A percentile compares a stretch with the other conserved stretches of the same genome.
phyloP scores from a whole-genome alignment of 1,139 yeast species.

The Saccharomycopsis crataegensis region DNA sequence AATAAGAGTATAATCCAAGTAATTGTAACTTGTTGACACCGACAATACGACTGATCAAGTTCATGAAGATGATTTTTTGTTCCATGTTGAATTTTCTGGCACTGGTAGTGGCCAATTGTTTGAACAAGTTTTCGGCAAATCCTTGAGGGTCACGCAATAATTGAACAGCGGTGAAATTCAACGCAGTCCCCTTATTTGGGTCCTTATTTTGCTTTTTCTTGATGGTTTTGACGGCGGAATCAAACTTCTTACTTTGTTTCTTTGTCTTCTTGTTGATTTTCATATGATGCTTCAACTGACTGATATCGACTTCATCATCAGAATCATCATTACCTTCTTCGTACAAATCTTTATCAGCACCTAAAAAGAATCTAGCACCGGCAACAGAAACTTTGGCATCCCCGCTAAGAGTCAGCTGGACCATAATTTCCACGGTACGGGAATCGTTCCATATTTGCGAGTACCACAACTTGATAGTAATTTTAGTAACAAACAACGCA shows the following conservation, averaged over 20 bases:
- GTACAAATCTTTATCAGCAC: constrained; percentile 93
- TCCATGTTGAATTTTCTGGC: constrained; percentile 69
- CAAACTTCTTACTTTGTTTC: constrained; percentile 73
- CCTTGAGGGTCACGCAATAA: constrained; percentile 95
- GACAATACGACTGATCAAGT: constrained; percentile 74
- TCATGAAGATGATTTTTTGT: constrained; percentile 83
- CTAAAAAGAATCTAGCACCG: constrained; percentile 85
- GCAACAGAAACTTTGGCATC: constrained; percentile 74
- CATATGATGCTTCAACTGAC: constrained; percentile 69
- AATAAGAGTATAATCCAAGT: constrained; percentile 80
- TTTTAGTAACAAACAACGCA: constrained; percentile 94
- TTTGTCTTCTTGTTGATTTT: constrained; percentile 76
- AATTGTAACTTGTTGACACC: constrained; percentile 93
- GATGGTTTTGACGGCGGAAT: constrained; percentile 57
- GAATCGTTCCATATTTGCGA: constrained; percentile 98
- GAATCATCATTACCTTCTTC: constrained; percentile 68
- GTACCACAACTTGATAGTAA: constrained; percentile 94
- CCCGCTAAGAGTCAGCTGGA: constrained; percentile 85
- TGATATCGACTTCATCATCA: constrained; percentile 65
- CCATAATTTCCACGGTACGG: constrained; percentile 92
- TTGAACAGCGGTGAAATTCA: constrained; percentile 93
- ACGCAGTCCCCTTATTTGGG: constrained; percentile 40
- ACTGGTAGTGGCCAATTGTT: constrained; percentile 60
- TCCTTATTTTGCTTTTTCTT: constrained; percentile 45
- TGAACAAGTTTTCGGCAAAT: constrained; percentile 79